Conservation (phyloP, 768 basidiomycete genomes). For the Trametes elegans region DNA sequence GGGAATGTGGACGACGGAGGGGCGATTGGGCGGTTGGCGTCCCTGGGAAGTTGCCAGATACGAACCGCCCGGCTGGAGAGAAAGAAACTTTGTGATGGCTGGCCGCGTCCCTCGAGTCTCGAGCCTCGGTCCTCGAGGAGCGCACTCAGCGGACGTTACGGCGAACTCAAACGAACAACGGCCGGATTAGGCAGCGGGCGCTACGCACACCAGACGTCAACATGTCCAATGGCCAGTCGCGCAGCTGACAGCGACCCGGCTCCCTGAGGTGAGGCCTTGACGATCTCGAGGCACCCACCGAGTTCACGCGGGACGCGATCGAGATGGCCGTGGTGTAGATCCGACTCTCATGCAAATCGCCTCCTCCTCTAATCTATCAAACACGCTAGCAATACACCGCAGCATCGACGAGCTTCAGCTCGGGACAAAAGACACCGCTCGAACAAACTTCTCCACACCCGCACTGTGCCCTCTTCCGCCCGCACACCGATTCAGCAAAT, state of each 20-base stretch:
- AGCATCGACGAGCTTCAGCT: background rate
- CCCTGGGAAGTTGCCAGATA: background rate
- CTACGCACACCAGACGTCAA: slow-evolving; percentile 3
- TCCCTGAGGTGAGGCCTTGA: background rate
- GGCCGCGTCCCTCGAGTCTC: background rate
- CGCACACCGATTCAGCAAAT: background rate
- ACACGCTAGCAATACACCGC: slow-evolving; percentile 9
- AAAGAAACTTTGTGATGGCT: background rate
- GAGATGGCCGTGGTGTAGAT: slow-evolving; percentile 8
- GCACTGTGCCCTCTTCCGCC: background rate
- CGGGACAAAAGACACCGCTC: background rate
- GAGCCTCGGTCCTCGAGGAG: too few species aligned
- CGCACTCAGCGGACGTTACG: slow-evolving; percentile 3
- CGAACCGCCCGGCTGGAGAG: background rate
- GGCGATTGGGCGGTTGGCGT: background rate
- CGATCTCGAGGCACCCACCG: slow-evolving; percentile 6
- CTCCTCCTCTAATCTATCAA: slow-evolving; percentile 5
- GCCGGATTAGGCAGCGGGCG: background rate
- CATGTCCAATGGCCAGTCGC: background rate
- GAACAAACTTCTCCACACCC: background rate
- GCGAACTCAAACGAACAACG: background rate
- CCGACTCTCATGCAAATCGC: slow-evolving; percentile 16
- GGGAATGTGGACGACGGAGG: background rate
- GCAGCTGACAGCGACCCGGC: background rate
- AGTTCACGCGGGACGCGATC: slow-evolving; percentile 8